Percentiles rank a stretch among this genome's conserved stretches.
phyloP scores from a whole-genome alignment of 2,329 filamentous ascomycete genomes.

The Passalora sequoiae region DNA sequence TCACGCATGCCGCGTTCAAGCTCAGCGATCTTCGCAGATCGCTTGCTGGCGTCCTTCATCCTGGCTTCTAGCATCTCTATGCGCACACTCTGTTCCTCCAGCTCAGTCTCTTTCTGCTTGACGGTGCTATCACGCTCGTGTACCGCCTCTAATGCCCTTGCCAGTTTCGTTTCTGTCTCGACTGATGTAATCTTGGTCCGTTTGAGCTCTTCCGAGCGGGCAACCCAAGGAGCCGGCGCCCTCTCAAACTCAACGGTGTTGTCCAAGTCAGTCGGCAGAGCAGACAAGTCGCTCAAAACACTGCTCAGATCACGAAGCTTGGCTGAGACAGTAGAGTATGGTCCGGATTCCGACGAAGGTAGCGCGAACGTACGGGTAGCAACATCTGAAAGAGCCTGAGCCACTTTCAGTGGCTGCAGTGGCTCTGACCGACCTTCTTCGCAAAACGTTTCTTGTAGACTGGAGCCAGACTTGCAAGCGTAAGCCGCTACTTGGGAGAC shows the following conservation, averaged over 20 bases:
- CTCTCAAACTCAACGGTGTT: constrained; percentile 59
- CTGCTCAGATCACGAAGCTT: constrained; percentile 61
- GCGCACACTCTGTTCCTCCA: constrained; percentile 83
- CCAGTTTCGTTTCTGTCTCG: constrained; percentile 79
- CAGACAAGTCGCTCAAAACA: constrained; percentile 65
- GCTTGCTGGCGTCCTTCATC: constrained; percentile 76
- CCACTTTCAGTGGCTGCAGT: constrained; percentile 62
- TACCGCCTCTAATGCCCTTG: constrained; percentile 72
- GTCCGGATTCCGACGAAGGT: constrained; percentile 56
- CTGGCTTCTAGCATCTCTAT: constrained; percentile 87
- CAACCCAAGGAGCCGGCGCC: constrained; percentile 71
- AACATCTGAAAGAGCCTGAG: constrained; percentile 56
- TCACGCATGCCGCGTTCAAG: constrained; percentile 48
- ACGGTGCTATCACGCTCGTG: constrained; percentile 61
- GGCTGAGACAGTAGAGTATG: constrained; percentile 63
- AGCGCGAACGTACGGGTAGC: constrained; percentile 48
- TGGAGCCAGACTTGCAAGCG: constrained; percentile 61
- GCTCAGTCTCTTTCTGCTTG: constrained; percentile 60
- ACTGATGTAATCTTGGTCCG: constrained; percentile 74
- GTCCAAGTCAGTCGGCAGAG: constrained; percentile 47
- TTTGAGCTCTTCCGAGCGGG: constrained; percentile 74
- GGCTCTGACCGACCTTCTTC: constrained; percentile 68
- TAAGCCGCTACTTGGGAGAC: constrained; percentile 63
- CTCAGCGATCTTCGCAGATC: constrained; percentile 63
- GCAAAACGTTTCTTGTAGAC: constrained; percentile 60